Base-by-base conservation (phyloP, 768 basidiomycete species). In the Rhizopogon rudus region DNA sequence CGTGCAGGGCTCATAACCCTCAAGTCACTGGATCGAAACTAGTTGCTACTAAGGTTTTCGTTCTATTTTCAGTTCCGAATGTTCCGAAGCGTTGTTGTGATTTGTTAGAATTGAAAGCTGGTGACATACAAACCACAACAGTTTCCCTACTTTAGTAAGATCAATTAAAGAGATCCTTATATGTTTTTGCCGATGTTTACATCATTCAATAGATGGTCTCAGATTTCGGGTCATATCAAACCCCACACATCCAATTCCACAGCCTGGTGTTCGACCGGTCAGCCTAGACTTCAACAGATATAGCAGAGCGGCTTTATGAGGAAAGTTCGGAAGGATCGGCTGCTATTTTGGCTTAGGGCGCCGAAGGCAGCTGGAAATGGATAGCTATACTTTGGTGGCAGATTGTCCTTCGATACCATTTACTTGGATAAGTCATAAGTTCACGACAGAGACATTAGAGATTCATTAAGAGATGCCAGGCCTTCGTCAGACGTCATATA, bases 11-110 rank as follows among this genome's bases (percentile, higher is more conserved):
- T 40, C 53, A 59, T 63, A 46, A 66, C 65, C 65, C 66, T 58
- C 66, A 66, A 61, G 66, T 66, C 65, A 56, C 66, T 67, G 54
- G 65, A 66, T 66, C 65, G 65, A 67, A 66, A 66, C 65, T 55
- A 63, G 65, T 61, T 65, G 65, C 60, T 65, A 66, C 65, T 64
- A 65, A 35, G 6, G 16, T 35, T 51, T 54, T 37, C 50, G 12
- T 40, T 4, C 5, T 53, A 28, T 29, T 44, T 9, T 35, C 1
- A 37, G 22, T 17, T 39, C 31, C 22, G 31, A 12, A 33, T 25
- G 12, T 12, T 12, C 35, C 20, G 13, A 40, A 35, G n/a, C 31
- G 48, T 58, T 56, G 54, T 58, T 58, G 17, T 46, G 46, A 35
- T 39, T 31, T 58, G 37, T 58, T 56, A 49, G 14, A 8, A 49